These are phyloP conservation scores for Candida ulmi DNA, from an alignment of 805 yeast species.

Conservation along the genomic window DNA sequence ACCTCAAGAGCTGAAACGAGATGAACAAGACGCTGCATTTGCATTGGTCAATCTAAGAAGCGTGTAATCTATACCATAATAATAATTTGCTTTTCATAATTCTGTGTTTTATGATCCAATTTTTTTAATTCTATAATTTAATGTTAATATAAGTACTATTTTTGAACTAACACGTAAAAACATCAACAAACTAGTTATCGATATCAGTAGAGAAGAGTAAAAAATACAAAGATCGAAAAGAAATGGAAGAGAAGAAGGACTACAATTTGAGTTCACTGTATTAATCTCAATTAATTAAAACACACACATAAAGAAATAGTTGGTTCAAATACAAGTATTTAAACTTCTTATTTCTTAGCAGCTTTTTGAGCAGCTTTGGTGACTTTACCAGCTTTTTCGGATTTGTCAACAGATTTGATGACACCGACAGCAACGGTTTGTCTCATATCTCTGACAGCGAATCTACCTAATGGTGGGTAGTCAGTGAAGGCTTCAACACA, in stretches of 20 bases:
- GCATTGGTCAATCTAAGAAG: slow-evolving; percentile 57
- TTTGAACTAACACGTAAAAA: no score
- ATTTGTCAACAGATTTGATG: slow-evolving; percentile 90
- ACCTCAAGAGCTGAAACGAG: slow-evolving; percentile 12
- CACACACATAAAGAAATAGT: neutral
- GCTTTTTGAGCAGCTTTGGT: slow-evolving; percentile 80
- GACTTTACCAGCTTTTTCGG: slow-evolving; percentile 84
- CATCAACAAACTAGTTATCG: no score
- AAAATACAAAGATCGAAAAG: no score
- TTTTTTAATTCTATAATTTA: neutral
- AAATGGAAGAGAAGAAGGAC: no score
- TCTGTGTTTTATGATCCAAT: neutral
- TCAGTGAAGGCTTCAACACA: slow-evolving; percentile 61
- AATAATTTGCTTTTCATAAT: neutral
- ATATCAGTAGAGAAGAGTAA: no score
- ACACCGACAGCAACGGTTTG: slow-evolving; percentile 99
- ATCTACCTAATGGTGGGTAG: slow-evolving; percentile 96
- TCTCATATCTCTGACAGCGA: slow-evolving; percentile 99
- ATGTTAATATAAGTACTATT: no score
- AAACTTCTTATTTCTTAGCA: slow-evolving; percentile 21
- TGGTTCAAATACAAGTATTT: neutral
- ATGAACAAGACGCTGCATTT: slow-evolving; percentile 54
- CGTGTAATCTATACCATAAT: no score
- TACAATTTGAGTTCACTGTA: neutral
- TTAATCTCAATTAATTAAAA: neutral